A percentile compares a stretch with the other conserved stretches of the same genome.
Conservation (phyloP, 2,329 filamentous ascomycete species). For the Aspergillus eucalypticola region DNA sequence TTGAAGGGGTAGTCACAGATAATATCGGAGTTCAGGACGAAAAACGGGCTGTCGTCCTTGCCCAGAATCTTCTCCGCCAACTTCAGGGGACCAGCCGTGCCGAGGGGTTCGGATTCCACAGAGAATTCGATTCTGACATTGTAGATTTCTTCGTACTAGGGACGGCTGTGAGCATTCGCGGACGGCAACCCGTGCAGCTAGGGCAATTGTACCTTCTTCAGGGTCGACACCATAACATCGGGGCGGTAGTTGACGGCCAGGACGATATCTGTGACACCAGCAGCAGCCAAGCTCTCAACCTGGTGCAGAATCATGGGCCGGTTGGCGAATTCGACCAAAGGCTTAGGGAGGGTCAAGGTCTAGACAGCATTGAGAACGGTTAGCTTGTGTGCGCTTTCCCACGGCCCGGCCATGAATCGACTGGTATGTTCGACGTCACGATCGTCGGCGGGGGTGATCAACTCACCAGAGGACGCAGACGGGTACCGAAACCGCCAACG, state of each 20-base stretch:
- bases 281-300: slow-evolving; percentile 88
- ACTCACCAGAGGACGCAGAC: slow-evolving; percentile 88
- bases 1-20: slow-evolving; percentile 98
- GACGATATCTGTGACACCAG: slow-evolving; percentile 95
- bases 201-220: slow-evolving; percentile 71
- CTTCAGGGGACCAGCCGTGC: slow-evolving; percentile 93
- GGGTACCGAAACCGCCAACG: slow-evolving; percentile 97
- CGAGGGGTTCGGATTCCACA: slow-evolving; percentile 91
- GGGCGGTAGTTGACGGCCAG: slow-evolving; percentile 98
- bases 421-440: slow-evolving; percentile 11
- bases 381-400: slow-evolving; percentile 14
- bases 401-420: not conserved
- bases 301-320: slow-evolving; percentile 99
- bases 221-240: slow-evolving; percentile 92
- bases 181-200: not conserved
- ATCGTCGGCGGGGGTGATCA: slow-evolving; percentile 16
- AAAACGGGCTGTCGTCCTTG: slow-evolving; percentile 94
- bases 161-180: not conserved
- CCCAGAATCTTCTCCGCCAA: slow-evolving; percentile 87
- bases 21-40: slow-evolving; percentile 97
- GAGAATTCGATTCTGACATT: slow-evolving; percentile 97
- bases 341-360: slow-evolving; percentile 96
- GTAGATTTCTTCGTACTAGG: slow-evolving; percentile 83
- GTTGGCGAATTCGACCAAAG: slow-evolving; percentile 97
- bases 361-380: slow-evolving; percentile 40